Evolutionary conservation across 2,329 filamentous ascomycete species (phyloP).

Genomic region (Aspergillus eucalypticola): DNA sequence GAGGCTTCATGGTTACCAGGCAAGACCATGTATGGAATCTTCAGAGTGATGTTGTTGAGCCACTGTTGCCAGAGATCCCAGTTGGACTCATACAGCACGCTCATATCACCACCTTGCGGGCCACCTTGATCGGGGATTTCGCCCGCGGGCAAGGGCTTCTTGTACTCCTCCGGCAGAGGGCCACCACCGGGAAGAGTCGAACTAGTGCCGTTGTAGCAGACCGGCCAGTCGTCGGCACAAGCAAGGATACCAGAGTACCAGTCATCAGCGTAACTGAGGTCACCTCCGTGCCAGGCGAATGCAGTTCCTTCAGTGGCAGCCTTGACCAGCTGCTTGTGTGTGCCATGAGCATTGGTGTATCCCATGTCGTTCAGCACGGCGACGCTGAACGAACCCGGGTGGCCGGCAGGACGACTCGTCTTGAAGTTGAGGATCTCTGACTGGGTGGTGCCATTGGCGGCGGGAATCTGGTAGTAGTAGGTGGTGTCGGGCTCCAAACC

Average conservation of each 20-base stretch:
- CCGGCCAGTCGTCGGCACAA: conserved; percentile 50
- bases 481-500: conserved; percentile 46
- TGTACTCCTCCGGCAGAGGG: conserved; percentile 43
- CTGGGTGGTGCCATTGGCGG: conserved; percentile 52
- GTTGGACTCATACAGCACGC: conserved; percentile 53
- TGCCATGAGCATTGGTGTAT: conserved; percentile 55
- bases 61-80: conserved; percentile 57
- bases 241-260: conserved; percentile 55
- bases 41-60: conserved; percentile 45
- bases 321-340: conserved; percentile 46
- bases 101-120: conserved; percentile 52
- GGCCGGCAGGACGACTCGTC: conserved; percentile 49
- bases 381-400: conserved; percentile 45
- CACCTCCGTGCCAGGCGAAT: conserved; percentile 57
- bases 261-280: conserved; percentile 54
- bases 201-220: conserved; percentile 55
- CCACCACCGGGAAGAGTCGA: conserved; percentile 41
- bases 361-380: conserved; percentile 57
- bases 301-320: conserved; percentile 48
- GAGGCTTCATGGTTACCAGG: conserved; percentile 55
- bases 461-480: conserved; percentile 55
- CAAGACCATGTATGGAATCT: conserved; percentile 53
- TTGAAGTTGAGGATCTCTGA: conserved; percentile 51
- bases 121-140: conserved; percentile 50
- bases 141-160: conserved; percentile 48